Base-by-base conservation (phyloP, 768 basidiomycete species). In the Trametes elegans region DNA sequence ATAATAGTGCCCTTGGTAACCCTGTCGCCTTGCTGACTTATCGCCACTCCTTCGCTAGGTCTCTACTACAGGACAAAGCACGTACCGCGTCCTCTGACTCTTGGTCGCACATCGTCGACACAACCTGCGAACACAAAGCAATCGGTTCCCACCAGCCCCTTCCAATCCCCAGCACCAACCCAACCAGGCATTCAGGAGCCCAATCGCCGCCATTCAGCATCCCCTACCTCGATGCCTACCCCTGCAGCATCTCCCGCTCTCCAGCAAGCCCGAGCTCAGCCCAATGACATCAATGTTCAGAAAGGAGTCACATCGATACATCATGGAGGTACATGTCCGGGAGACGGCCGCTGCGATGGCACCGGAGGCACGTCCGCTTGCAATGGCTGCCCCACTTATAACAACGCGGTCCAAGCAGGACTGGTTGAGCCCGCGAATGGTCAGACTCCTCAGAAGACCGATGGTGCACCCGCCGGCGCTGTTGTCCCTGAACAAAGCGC, bases 291-390 rank as follows among this genome's bases (percentile, higher is more conserved):
- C 4, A 53, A 36, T 35, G 47, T 24, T 2, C n/a, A 46, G 14
- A 53, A 42, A 18, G 43, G 52, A 5, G 29, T 48, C 10, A 23
- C 21, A 7, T 48, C 49, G 47, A 63, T 62, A 23, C 63, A 65
- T 40, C 54, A 53, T 19, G 44, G 57, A 28, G 88, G 89, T 58
- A 95, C 95, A n/a, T 99, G 97, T 72, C 97, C 97, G 3, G 97
- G 97, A 53, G 97, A 98, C 73, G 97, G 97, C 29, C 82, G 91
- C 62, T 99, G 97, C 74, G 93, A 99, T 73, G 97, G 97, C 61
- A 95, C 92, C 11, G 97, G 97, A 64, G 97, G 97, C 49, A 85
- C 93, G 61, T 84, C 83, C 56, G 87, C 91, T 59, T 99, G 97
- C 71, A 83, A 87, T 60, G 97, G 97, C 40, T 99, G 97, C 70